Evolutionary conservation across 192 early-diverging fungal genomes (phyloP).

Genomic region (Paraglomus brasilianum): DNA sequence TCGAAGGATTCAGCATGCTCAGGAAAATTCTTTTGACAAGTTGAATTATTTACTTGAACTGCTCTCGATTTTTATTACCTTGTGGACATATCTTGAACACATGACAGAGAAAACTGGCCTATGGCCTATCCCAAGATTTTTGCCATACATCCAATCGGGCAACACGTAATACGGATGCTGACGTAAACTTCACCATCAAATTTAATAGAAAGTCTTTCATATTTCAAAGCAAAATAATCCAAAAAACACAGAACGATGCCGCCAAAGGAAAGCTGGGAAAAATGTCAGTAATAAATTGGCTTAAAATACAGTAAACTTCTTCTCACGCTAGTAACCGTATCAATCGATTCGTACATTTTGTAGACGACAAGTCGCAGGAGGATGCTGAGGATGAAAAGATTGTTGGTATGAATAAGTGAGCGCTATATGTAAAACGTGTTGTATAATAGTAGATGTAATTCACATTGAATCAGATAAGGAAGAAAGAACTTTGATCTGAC

Average conservation of each 20-base stretch:
- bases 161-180: too few species aligned
- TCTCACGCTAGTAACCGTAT: neutral
- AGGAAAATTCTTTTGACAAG: too few species aligned
- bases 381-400: conserved; percentile 83
- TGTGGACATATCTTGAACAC: too few species aligned
- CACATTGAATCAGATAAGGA: neutral
- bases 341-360: neutral
- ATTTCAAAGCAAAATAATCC: too few species aligned
- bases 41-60: too few species aligned
- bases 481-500: neutral
- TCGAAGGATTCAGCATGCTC: too few species aligned
- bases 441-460: conserved; percentile 1
- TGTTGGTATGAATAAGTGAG: conserved; percentile 54
- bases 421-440: neutral
- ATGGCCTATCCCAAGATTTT: too few species aligned
- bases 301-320: neutral
- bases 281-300: conserved; percentile 64
- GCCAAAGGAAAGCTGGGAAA: conserved; percentile 97
- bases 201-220: too few species aligned
- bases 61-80: too few species aligned
- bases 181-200: too few species aligned
- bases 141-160: too few species aligned
- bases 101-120: too few species aligned
- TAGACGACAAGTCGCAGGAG: conserved; percentile 80
- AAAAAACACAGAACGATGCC: conserved; percentile 49